phyloP scores from a whole-genome alignment of 805 yeast genomes.

The Candida mattraensis region DNA sequence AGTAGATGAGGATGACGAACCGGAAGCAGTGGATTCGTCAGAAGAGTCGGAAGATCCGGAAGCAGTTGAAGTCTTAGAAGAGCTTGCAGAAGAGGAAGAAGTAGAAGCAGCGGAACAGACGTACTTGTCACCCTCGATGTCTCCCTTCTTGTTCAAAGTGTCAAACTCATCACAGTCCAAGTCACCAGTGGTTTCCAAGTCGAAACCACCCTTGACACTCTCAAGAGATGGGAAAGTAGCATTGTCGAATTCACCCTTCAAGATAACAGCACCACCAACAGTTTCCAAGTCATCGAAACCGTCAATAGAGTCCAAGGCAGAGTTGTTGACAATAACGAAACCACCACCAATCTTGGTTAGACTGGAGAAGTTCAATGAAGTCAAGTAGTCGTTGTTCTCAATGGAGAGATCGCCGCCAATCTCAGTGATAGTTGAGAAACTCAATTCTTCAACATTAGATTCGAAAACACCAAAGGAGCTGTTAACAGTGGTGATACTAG shows the following conservation, averaged over 20 bases:
- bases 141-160: conserved; percentile 70
- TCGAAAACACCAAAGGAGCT: conserved; percentile 79
- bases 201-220: conserved; percentile 91
- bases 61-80: conserved; percentile 23
- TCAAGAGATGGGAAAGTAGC: conserved; percentile 73
- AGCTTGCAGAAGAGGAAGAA: conserved; percentile 41
- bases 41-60: conserved; percentile 35
- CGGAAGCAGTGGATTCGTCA: conserved; percentile 37
- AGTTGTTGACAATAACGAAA: conserved; percentile 84
- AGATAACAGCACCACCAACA: conserved; percentile 85
- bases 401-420: conserved; percentile 84
- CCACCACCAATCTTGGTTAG: conserved; percentile 89
- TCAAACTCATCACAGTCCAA: conserved; percentile 81
- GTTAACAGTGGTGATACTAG: conserved; percentile 68
- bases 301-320: conserved; percentile 58
- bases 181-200: conserved; percentile 70
- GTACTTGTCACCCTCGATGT: conserved; percentile 87
- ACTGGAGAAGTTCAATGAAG: conserved; percentile 63
- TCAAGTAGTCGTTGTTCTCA: conserved; percentile 70
- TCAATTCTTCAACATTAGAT: conserved; percentile 61
- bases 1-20: conserved; percentile 25
- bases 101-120: conserved; percentile 65
- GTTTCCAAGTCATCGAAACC: conserved; percentile 74
- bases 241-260: conserved; percentile 77
- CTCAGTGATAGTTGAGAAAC: conserved; percentile 51